Evolutionary conservation across 2,329 filamentous ascomycete genomes (phyloP), one percentile per base, ranked within the genome.

Genomic region (Capronia americana): DNA sequence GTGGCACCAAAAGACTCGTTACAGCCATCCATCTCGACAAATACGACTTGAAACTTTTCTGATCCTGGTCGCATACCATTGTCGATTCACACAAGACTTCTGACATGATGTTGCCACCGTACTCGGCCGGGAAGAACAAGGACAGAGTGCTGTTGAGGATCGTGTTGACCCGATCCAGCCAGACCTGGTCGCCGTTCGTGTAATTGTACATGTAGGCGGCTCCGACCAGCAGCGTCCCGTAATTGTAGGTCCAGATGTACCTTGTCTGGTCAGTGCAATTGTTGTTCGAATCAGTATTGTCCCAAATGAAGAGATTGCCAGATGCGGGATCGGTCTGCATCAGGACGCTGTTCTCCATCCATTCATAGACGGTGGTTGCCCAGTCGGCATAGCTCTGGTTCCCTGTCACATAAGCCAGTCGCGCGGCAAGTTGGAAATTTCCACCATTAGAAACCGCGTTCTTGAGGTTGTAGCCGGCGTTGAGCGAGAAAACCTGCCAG

Each of bases 401-500:
- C 57, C 87, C 87, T 0, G 92, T 96, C 78, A 92, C 93, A 14
- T 89, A 84, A 0, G 90, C 90, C 8, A 96, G 83, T 23, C 92
- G 88, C 3, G 92, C 84, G 1, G 83, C 79, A 3, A 87, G 78
- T 69, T 86, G 83, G 74, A 87, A 86, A 63, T 87, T 81, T 17
- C 81, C 84, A 2, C 85, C 85, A 68, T 87, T 87, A n/a, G 83
- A 85, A 65, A 87, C 82, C 12, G 82, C 80, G 71, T 87, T 87
- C 70, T 87, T 87, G 71, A 85, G 86, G 61, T 79, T 78, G 70
- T 82, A 87, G 7, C 92, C 92, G 62, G 84, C 86, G 79, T 93
- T 92, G 79, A 89, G 90, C 11, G 86, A 83, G 79, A 89, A 93
- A 65, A 96, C 90, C 79, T 96, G 92, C 92, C 92, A 96, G 68